Conservation (phyloP, 352 stramenopile species). For the Globisporangium nodosum region DNA sequence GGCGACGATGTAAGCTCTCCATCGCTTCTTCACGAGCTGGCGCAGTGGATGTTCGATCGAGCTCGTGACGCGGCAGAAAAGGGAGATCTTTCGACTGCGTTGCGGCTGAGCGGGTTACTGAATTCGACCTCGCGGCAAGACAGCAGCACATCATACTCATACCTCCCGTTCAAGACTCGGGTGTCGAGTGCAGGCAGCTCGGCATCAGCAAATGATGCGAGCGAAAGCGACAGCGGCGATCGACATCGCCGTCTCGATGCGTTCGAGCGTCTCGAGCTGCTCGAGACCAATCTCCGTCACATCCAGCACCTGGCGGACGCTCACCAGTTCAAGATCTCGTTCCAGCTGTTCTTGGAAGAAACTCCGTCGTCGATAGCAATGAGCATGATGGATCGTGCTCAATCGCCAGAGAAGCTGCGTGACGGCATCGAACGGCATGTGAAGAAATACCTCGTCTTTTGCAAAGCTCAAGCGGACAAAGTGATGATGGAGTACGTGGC, state of each 20-base stretch:
- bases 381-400: conserved; percentile 63
- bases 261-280: conserved; percentile 22
- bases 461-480: conserved; percentile 25
- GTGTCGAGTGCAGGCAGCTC: background rate
- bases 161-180: conserved; percentile 24
- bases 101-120: conserved; percentile 28
- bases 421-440: conserved; percentile 40
- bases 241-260: background rate
- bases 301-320: conserved; percentile 38
- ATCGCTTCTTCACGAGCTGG: conserved; percentile 15
- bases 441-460: conserved; percentile 39
- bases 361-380: conserved; percentile 61
- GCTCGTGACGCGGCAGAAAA: conserved; percentile 20
- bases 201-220: background rate
- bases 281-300: conserved; percentile 41
- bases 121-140: conserved; percentile 5
- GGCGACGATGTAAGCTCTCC: background rate
- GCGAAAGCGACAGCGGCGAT: background rate
- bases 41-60: conserved; percentile 27
- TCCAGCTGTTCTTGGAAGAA: conserved; percentile 49
- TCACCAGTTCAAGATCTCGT: conserved; percentile 56
- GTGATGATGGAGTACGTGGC: conserved; percentile 43
- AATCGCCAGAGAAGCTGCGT: conserved; percentile 24
- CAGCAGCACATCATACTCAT: conserved; percentile 3
- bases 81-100: conserved; percentile 23